phyloP scores from a whole-genome alignment of 2,329 filamentous ascomycete species.

The Chaetothyriales sp. region DNA sequence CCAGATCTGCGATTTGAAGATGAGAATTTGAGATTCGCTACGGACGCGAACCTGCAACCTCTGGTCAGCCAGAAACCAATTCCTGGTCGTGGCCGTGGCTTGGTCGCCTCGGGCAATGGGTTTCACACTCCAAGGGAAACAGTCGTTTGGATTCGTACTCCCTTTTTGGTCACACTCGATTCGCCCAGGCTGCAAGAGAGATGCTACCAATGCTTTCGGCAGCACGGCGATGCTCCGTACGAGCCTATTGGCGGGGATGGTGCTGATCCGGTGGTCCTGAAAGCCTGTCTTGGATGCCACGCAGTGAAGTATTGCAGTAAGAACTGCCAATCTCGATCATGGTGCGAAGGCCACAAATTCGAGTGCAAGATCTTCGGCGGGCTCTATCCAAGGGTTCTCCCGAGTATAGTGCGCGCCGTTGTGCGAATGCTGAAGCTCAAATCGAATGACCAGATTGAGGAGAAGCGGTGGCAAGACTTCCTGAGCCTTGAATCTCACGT shows the following conservation, averaged over 20 bases:
- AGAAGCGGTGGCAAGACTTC: slow-evolving; percentile 28
- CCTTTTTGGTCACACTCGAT: slow-evolving; percentile 43
- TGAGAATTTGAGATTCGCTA: no score
- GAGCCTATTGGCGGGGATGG: slow-evolving; percentile 9
- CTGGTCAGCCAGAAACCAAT: slow-evolving; percentile 35
- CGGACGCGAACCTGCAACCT: slow-evolving; percentile 35
- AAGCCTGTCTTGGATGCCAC: slow-evolving; percentile 44
- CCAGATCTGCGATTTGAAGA: not conserved
- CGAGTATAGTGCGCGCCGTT: slow-evolving; percentile 42
- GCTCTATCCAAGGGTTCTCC: slow-evolving; percentile 35
- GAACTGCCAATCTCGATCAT: slow-evolving; percentile 46
- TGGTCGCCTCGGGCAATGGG: slow-evolving; percentile 6
- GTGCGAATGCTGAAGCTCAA: slow-evolving; percentile 40
- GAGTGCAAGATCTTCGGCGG: slow-evolving; percentile 43
- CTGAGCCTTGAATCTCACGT: slow-evolving; percentile 36
- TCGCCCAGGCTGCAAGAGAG: slow-evolving; percentile 36
- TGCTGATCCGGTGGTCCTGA: slow-evolving; percentile 25
- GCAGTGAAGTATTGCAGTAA: slow-evolving; percentile 48
- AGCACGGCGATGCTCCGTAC: slow-evolving; percentile 12
- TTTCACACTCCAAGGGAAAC: slow-evolving; percentile 32
- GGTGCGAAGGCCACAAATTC: slow-evolving; percentile 45
- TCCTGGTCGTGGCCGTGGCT: slow-evolving; percentile 8
- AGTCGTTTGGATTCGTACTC: slow-evolving; percentile 35
- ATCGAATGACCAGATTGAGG: slow-evolving; percentile 22
- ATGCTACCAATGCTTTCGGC: slow-evolving; percentile 44